Percentiles rank a stretch among this genome's conserved stretches.
These are phyloP conservation scores for Fusarium sulawesiense DNA, from an alignment of 2,329 filamentous ascomycete genomes.

Conservation along the genomic window DNA sequence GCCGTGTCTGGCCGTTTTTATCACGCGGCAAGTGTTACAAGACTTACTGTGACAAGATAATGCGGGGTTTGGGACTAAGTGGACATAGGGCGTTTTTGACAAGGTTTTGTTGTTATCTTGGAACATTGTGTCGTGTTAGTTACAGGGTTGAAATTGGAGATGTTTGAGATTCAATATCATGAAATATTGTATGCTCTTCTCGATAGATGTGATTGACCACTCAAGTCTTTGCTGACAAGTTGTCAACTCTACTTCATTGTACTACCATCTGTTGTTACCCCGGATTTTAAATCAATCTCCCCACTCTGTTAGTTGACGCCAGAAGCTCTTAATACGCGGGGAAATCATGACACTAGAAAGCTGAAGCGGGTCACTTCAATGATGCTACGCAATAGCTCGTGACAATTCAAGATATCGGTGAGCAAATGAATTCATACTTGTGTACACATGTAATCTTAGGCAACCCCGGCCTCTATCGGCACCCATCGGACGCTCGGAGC, in stretches of 20 bases:
- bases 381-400: neutral
- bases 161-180: neutral
- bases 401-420: neutral
- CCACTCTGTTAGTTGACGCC: constrained; percentile 25
- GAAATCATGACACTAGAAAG: constrained; percentile 22
- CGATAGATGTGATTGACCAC: accelerated
- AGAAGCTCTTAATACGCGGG: constrained; percentile 22
- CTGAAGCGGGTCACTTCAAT: constrained; percentile 18
- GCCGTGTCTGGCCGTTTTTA: constrained; percentile 37
- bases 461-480: constrained; percentile 31
- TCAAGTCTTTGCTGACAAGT: neutral
- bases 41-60: constrained; percentile 13
- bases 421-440: neutral
- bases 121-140: neutral
- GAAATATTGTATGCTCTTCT: accelerated
- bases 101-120: constrained; percentile 10
- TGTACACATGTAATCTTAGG: neutral
- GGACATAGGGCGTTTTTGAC: constrained; percentile 42
- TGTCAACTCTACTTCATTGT: neutral
- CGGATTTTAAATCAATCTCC: constrained; percentile 13
- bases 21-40: constrained; percentile 22
- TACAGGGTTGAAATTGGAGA: neutral
- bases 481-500: constrained; percentile 27
- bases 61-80: constrained; percentile 37
- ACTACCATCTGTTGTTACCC: constrained; percentile 1